These are phyloP conservation scores for Entoloma clypeatum DNA, from an alignment of 1,284 basidiomycete genomes.

Conservation along the genomic window DNA sequence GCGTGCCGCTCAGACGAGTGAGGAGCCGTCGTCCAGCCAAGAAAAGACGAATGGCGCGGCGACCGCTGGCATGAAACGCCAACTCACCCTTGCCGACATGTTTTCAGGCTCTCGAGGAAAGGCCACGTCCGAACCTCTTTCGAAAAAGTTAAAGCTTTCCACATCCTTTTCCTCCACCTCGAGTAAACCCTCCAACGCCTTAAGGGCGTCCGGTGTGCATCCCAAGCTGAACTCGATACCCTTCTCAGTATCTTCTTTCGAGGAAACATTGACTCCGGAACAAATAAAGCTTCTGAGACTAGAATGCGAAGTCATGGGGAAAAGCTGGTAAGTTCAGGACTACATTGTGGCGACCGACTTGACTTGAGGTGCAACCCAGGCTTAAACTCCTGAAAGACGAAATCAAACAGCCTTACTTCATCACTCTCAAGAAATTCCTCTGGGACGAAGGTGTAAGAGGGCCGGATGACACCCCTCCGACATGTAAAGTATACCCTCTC, in stretches of 20 bases:
- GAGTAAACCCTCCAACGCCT: slow-evolving; percentile 11
- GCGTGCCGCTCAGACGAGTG: slow-evolving; percentile 14
- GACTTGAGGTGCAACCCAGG: slow-evolving; percentile 36
- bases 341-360: slow-evolving; percentile 1
- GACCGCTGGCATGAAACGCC: slow-evolving; percentile 48
- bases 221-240: slow-evolving; percentile 65
- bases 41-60: too few species aligned
- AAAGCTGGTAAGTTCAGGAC: slow-evolving; percentile 56
- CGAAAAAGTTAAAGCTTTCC: slow-evolving; percentile 42
- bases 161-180: slow-evolving; percentile 20
- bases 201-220: slow-evolving; percentile 26
- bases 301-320: slow-evolving; percentile 69
- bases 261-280: slow-evolving; percentile 53
- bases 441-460: slow-evolving; percentile 64
- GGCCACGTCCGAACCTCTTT: slow-evolving; percentile 25
- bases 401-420: slow-evolving; percentile 72
- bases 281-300: slow-evolving; percentile 56
- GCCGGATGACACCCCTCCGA: slow-evolving; percentile 40
- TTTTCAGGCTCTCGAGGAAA: slow-evolving; percentile 39
- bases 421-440: slow-evolving; percentile 66
- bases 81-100: slow-evolving; percentile 64
- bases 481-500: slow-evolving; percentile 57
- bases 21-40: too few species aligned
- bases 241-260: slow-evolving; percentile 58
- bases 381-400: slow-evolving; percentile 70